Percentiles rank a stretch among this genome's conserved stretches.
phyloP scores from a whole-genome alignment of 2,329 filamentous ascomycete species.

The Graphiopsis chlorocephala region DNA sequence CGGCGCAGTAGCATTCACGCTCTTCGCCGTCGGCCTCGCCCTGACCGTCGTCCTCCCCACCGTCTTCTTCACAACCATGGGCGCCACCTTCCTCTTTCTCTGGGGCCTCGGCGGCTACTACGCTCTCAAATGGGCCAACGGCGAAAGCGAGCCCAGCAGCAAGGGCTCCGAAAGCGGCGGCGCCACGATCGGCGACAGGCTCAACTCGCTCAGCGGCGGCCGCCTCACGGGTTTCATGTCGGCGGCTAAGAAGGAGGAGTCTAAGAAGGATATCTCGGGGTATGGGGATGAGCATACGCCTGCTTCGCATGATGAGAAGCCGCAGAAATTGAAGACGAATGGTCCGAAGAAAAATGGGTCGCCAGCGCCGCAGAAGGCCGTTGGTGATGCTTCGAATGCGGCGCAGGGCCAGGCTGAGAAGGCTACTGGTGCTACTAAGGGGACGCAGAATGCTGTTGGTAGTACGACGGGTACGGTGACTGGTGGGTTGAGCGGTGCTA shows the following conservation, averaged over 20 bases:
- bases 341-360: constrained; percentile 7
- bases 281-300: constrained; percentile 20
- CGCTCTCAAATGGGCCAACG: constrained; percentile 41
- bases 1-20: constrained; percentile 57
- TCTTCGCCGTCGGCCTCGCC: constrained; percentile 66
- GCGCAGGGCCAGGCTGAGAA: constrained; percentile 16
- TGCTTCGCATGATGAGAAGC: constrained; percentile 18
- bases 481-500: constrained; percentile 28
- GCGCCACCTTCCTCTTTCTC: constrained; percentile 64
- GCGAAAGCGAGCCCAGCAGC: constrained; percentile 19
- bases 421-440: constrained; percentile 21
- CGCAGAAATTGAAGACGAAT: constrained; percentile 18
- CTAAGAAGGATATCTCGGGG: constrained; percentile 20
- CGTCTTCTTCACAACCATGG: constrained; percentile 62
- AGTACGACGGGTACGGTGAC: constrained; percentile 26
- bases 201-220: constrained; percentile 41
- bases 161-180: constrained; percentile 22
- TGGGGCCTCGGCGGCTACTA: constrained; percentile 64
- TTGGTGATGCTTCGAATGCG: background rate
- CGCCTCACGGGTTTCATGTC: constrained; percentile 36
- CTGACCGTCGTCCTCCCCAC: constrained; percentile 66
- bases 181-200: constrained; percentile 40
- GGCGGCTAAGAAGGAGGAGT: constrained; percentile 16
- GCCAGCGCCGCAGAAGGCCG: constrained; percentile 9
- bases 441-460: constrained; percentile 20